A percentile compares a stretch with the other conserved stretches of the same genome.
Evolutionary conservation across 139 green algal species (phyloP).

Genomic region (Marvania coccoides): DNA sequence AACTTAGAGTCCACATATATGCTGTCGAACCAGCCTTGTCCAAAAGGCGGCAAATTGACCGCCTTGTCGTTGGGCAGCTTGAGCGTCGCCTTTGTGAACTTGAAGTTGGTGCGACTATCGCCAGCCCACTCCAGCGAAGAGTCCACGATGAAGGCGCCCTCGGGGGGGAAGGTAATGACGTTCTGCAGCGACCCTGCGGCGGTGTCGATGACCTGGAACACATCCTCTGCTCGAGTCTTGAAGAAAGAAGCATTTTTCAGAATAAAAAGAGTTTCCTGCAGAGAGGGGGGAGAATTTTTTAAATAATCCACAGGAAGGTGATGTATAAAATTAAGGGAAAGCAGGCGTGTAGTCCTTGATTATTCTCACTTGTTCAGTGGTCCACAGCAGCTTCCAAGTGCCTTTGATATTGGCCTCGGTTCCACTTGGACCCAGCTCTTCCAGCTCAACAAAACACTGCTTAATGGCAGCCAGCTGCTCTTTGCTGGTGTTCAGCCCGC

Average conservation of each 20-base stretch:
- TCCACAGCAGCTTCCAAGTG: conserved; percentile 79
- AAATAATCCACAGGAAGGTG: neutral
- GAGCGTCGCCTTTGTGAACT: conserved; percentile 55
- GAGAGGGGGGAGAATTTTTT: neutral
- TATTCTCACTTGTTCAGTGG: conserved; percentile 50
- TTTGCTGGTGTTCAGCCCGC: conserved; percentile 23
- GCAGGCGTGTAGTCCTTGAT: neutral
- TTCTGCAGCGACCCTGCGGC: conserved; percentile 58
- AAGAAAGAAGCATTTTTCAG: conserved; percentile 69
- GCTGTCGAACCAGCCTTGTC: conserved; percentile 80
- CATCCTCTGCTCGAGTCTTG: conserved; percentile 61
- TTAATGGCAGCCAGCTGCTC: conserved; percentile 14
- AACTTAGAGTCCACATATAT: conserved; percentile 66
- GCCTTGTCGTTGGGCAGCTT: conserved; percentile 31
- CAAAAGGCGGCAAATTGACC: conserved; percentile 64
- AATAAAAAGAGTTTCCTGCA: conserved; percentile 58
- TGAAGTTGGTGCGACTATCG: conserved; percentile 50
- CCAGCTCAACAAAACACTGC: conserved; percentile 24
- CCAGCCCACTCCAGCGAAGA: conserved; percentile 36
- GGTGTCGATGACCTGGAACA: conserved; percentile 83
- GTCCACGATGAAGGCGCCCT: conserved; percentile 74
- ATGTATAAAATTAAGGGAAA: too few species aligned
- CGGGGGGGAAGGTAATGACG: conserved; percentile 81
- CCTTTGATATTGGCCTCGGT: conserved; percentile 24
- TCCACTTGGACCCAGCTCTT: conserved; percentile 1